Base-by-base conservation (phyloP, 2,329 filamentous ascomycete genomes). In the Xylaria sp. region DNA sequence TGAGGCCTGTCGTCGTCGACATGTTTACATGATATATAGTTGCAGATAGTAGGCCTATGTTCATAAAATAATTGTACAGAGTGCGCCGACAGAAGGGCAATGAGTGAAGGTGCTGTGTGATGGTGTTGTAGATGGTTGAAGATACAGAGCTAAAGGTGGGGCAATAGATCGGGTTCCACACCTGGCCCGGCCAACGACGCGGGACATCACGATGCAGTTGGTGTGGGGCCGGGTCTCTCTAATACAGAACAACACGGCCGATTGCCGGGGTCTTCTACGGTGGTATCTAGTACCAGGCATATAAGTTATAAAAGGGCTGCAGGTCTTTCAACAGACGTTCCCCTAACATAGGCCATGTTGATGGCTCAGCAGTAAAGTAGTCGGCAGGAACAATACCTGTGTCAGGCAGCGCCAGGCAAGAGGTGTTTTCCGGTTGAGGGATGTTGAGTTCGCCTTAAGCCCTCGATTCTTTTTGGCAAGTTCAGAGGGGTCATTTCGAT, bases 1-100 rank as follows among this genome's bases (percentile, higher is more conserved):
- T 51, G 43, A 55, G 10, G 56, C 43, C 60, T 3, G 57, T 57
- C 9, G 52, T 8, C 13, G 62, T 65, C 1, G 65, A 20, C 52
- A 69, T 71, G 20, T 49, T n/a, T 51, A 13, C 12, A 61, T 18
- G 7, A 13, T 25, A 3, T 13, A 9, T 15, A 9, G 15, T 25
- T 8, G 41, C 2, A 4, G 2, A 1, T n/a, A 7, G 12, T n/a
- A 7, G 12, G 2, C 8, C 20, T 51, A 23, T n/a, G 2, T 13
- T 20, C 41, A 15, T 8, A 13, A 25, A 5, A 56, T 23, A n/a
- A 20, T 20, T 3, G 28, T 20, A 10, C 10, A 12, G 31, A 8
- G 10, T 54, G 4, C 20, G 51, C 8, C 5, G 28, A 54, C 28
- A n/a, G 28, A n/a, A 4, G 1, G 28, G 15, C 15, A n/a, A 28